Evolutionary conservation across 2,329 filamentous ascomycete species (phyloP).

Genomic region (Fusarium denticulatum): DNA sequence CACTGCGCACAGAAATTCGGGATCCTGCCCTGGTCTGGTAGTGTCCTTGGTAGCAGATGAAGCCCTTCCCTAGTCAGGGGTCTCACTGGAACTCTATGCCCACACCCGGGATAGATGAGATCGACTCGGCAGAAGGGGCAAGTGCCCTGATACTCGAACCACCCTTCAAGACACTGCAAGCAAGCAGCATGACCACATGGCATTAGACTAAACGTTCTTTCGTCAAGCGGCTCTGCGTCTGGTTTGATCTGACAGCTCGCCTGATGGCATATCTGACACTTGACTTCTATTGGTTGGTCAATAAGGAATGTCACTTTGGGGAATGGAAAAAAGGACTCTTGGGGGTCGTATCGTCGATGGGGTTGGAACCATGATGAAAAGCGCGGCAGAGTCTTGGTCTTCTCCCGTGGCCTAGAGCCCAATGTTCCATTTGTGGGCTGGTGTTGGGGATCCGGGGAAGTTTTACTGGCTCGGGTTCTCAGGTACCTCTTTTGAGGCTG

Average conservation of each 20-base stretch:
- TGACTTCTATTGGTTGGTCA: conserved; percentile 36
- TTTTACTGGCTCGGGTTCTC: conserved; percentile 9
- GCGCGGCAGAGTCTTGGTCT: conserved; percentile 5
- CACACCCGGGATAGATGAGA: conserved; percentile 44
- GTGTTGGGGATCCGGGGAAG: not conserved
- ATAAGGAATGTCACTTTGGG: conserved; percentile 44
- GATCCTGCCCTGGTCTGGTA: conserved; percentile 46
- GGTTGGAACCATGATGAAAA: conserved; percentile 33
- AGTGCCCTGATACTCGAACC: conserved; percentile 36
- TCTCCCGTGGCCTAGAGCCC: conserved; percentile 9
- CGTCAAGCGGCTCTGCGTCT: conserved; percentile 13
- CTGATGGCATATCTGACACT: conserved; percentile 44
- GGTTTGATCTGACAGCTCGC: conserved; percentile 29
- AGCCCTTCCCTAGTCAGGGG: conserved; percentile 45
- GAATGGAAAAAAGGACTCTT: conserved; percentile 41
- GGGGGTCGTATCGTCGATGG: conserved; percentile 25
- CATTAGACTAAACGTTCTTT: conserved; percentile 44
- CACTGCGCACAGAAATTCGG: conserved; percentile 36
- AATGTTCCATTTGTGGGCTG: not conserved
- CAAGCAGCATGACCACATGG: conserved; percentile 52
- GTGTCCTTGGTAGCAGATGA: conserved; percentile 47
- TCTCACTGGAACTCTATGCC: conserved; percentile 42
- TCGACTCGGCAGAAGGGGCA: conserved; percentile 51
- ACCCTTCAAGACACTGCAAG: conserved; percentile 42
- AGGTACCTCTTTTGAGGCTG: conserved; percentile 9